Evolutionary conservation across 352 stramenopile genomes (phyloP).

Genomic region (Saprolegnia parasitica): DNA sequence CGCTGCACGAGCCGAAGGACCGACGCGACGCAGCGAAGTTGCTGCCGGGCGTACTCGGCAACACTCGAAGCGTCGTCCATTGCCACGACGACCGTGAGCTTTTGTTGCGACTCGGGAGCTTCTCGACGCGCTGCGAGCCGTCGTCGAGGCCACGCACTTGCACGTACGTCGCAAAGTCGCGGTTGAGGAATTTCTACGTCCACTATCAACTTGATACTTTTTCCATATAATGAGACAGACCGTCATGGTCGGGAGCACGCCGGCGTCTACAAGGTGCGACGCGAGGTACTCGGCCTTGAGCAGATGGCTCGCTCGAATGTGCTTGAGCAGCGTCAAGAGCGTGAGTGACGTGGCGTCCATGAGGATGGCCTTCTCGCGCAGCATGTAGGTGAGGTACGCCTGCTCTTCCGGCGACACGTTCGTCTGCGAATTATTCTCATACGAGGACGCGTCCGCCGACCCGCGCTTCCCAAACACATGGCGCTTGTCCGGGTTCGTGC

Average conservation of each 20-base stretch:
- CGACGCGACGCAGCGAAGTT: slow-evolving; percentile 65
- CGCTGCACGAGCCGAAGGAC: slow-evolving; percentile 77
- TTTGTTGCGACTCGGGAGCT: slow-evolving; percentile 60
- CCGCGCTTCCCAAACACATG: slow-evolving; percentile 66
- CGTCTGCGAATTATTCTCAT: background rate
- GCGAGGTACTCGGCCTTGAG: slow-evolving; percentile 78
- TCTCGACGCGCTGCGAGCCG: slow-evolving; percentile 47
- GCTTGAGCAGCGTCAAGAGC: slow-evolving; percentile 69
- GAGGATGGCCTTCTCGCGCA: slow-evolving; percentile 74
- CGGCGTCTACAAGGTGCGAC: slow-evolving; percentile 75
- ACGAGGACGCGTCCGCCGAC: slow-evolving; percentile 33
- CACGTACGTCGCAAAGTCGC: slow-evolving; percentile 72
- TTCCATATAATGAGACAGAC: background rate
- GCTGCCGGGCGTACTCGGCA: slow-evolving; percentile 62
- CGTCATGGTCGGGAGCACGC: slow-evolving; percentile 60
- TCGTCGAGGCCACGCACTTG: slow-evolving; percentile 52
- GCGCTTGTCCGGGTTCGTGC: slow-evolving; percentile 70
- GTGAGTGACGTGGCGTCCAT: slow-evolving; percentile 62
- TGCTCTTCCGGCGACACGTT: slow-evolving; percentile 38
- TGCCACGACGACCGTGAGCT: slow-evolving; percentile 40
- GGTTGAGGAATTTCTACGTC: slow-evolving; percentile 85
- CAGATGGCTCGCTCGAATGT: slow-evolving; percentile 63
- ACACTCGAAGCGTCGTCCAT: slow-evolving; percentile 52
- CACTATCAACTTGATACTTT: background rate
- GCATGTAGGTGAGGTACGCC: slow-evolving; percentile 77